These are phyloP conservation scores for Neurospora sp. DNA, from an alignment of 495 filamentous ascomycete genomes.

Conservation along the genomic window DNA sequence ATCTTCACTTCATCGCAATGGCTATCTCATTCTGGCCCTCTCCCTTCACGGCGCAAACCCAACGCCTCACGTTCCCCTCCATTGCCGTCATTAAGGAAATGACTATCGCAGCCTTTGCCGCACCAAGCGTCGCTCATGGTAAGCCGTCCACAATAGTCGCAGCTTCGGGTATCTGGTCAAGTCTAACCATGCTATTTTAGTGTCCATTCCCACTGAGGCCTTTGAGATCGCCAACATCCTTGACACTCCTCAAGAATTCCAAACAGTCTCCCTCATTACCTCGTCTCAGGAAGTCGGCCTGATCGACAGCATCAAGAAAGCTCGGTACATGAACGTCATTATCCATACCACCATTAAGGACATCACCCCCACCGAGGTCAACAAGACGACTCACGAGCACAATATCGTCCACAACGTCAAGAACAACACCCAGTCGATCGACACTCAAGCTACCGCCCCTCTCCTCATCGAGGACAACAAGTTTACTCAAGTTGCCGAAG, in stretches of 20 bases:
- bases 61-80: not conserved
- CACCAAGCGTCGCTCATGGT: not conserved
- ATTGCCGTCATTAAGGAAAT: not conserved
- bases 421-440: not conserved
- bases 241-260: not conserved
- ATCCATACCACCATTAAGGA: not conserved
- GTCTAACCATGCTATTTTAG: not conserved
- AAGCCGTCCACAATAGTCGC: not conserved
- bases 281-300: not conserved
- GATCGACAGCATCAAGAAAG: not conserved
- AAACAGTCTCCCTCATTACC: not conserved
- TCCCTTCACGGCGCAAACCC: not conserved
- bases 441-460: not conserved
- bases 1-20: not conserved
- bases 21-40: not conserved
- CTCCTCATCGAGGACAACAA: not conserved
- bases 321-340: not conserved
- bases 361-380: not conserved
- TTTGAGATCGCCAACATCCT: not conserved
- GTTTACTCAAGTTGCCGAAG: not conserved
- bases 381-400: not conserved
- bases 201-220: not conserved
- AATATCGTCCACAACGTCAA: not conserved
- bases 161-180: not conserved
- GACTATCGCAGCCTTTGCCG: not conserved